Evolutionary conservation across 2,329 filamentous ascomycete genomes (phyloP), one percentile per base, ranked within the genome.

Genomic region (Helotiales sp.): DNA sequence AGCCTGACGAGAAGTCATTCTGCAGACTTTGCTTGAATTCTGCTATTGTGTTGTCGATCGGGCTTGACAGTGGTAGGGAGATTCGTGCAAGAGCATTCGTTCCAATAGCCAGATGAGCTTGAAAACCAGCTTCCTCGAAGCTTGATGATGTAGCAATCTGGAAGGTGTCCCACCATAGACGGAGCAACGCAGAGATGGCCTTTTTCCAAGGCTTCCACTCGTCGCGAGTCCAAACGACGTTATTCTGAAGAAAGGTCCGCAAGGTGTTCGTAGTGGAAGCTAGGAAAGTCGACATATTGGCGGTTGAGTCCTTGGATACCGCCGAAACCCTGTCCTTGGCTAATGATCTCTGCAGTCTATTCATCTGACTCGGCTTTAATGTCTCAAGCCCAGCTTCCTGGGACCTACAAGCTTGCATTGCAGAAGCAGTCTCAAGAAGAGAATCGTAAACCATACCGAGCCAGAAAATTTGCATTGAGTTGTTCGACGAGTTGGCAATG

Each of bases 61-160:
- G 38, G 12, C 3, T 44, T 27, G 47, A 53, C 24, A 22, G 46
- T 5, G 15, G 53, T 10, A 15, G 42, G 30, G 46, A 29, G 5
- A 68, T 24, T 2, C 34, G 9, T 9, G 27, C 19, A 6, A 70
- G 44, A 3, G 69, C 31, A 49, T 70, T 63, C 2, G 58, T 56
- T 19, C 70, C 69, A 27, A 81, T 73, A 0, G 76, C 74, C 13
- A 88, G 71, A 67, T 87, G 84, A 27, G 84, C 85, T 67, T 86
- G 85, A 70, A 88, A 88, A 31, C 74, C 77, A 15, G 83, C 84
- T 64, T 88, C 85, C 56, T 87, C 82, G 62, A 88, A 88, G 0
- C 70, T 66, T 3, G 67, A 22, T 0, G 70, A 70, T 12, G 75
- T 77, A 1, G 80, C 74, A 30, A 84, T 74, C 0, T 67, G 63